These are phyloP conservation scores for Bidens hawaiensis DNA, from an alignment of 140 eudicot species.

Conservation along the genomic window DNA sequence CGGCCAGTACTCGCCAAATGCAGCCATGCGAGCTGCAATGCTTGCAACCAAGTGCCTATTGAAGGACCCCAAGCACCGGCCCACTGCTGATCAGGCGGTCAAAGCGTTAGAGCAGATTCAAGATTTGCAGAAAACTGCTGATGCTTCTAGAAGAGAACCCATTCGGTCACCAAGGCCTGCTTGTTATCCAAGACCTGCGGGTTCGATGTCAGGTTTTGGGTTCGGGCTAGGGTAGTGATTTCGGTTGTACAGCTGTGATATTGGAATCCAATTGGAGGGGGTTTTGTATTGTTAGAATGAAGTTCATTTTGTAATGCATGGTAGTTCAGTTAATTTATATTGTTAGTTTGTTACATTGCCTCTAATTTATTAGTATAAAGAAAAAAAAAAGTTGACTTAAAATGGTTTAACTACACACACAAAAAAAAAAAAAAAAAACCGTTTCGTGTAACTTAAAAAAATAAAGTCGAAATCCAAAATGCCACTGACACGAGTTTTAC, in stretches of 20 bases:
- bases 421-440: too few species aligned
- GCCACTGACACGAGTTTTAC: too few species aligned
- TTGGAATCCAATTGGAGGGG: neutral
- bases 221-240: neutral
- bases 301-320: neutral
- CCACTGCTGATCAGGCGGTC: constrained; percentile 31
- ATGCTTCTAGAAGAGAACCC: constrained; percentile 32
- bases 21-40: constrained; percentile 27
- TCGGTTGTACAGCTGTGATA: constrained; percentile 3
- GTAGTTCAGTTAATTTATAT: neutral
- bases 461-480: too few species aligned
- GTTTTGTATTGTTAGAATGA: neutral
- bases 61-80: constrained; percentile 30
- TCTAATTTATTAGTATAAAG: too few species aligned
- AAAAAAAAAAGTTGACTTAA: too few species aligned
- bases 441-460: too few species aligned
- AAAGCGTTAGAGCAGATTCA: constrained; percentile 28
- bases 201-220: neutral
- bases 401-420: too few species aligned
- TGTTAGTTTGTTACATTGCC: too few species aligned
- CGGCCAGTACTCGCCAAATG: constrained; percentile 32
- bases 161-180: constrained; percentile 17
- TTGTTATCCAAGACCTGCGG: constrained; percentile 12
- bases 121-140: constrained; percentile 27
- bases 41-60: constrained; percentile 33